Conservation (phyloP, 1,139 yeast species). For the Geotrichum aggregatum region DNA sequence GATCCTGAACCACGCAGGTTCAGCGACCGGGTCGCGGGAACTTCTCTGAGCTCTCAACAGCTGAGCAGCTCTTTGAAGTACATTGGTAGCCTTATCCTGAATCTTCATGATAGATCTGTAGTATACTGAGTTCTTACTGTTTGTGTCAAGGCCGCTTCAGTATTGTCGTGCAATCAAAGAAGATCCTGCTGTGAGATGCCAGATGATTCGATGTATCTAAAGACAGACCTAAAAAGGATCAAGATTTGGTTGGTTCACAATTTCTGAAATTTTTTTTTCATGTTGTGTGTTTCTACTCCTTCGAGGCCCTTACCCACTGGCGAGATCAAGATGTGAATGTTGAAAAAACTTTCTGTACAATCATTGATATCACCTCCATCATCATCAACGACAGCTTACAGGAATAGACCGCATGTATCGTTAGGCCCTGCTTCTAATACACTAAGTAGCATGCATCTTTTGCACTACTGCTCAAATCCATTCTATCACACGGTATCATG, state of each 20-base stretch:
- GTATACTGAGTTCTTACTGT: background rate
- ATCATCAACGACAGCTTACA: too few species aligned
- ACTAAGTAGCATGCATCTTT: too few species aligned
- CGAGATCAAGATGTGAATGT: background rate
- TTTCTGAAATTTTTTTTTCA: background rate
- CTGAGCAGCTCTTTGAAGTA: conserved; percentile 73
- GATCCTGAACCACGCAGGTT: conserved; percentile 85
- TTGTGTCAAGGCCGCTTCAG: background rate
- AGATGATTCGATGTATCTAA: background rate
- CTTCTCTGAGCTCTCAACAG: conserved; percentile 55
- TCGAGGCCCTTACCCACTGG: background rate
- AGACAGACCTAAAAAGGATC: background rate
- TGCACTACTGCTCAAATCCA: background rate
- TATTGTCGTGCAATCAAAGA: background rate
- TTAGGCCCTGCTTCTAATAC: too few species aligned
- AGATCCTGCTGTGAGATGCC: background rate
- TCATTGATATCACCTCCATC: too few species aligned
- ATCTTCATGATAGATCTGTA: conserved; percentile 49
- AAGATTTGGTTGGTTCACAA: conserved; percentile 3
- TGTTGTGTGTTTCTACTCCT: background rate
- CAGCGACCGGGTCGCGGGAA: conserved; percentile 40
- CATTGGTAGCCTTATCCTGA: conserved; percentile 63
- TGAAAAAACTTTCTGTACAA: background rate
- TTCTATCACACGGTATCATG: background rate
- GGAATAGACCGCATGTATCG: too few species aligned